Evolutionary conservation across 1,284 basidiomycete species (phyloP).

Genomic region (Ganoderma leucocontextum): DNA sequence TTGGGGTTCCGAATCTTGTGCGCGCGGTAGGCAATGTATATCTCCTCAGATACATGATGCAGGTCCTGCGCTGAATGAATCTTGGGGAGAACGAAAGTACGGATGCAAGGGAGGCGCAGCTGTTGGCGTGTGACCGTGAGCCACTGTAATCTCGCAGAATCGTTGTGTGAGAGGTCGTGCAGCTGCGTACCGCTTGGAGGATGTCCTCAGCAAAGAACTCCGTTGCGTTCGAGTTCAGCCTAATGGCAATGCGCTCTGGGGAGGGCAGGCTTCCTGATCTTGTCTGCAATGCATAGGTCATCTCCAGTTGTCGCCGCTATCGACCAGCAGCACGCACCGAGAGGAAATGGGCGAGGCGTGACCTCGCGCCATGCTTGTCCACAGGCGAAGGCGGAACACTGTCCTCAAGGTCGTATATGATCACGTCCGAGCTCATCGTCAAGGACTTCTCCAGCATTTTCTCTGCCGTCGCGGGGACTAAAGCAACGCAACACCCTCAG

Average conservation of each 20-base stretch:
- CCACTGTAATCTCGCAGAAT: neutral
- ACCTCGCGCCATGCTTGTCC: slow-evolving; percentile 72
- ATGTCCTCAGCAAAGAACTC: slow-evolving; percentile 79
- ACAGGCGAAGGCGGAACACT: slow-evolving; percentile 70
- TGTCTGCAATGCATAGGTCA: slow-evolving; percentile 35
- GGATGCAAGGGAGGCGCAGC: slow-evolving; percentile 49
- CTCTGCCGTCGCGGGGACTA: slow-evolving; percentile 81
- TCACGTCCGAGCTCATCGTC: slow-evolving; percentile 67
- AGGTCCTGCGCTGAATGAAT: slow-evolving; percentile 76
- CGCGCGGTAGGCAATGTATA: slow-evolving; percentile 44
- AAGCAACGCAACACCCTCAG: slow-evolving; percentile 4
- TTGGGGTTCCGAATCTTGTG: slow-evolving; percentile 28
- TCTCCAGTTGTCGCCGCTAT: neutral
- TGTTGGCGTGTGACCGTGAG: slow-evolving; percentile 13
- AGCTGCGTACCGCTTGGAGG: slow-evolving; percentile 60
- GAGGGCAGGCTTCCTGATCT: slow-evolving; percentile 48
- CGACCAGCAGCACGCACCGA: slow-evolving; percentile 47
- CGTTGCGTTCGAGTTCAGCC: slow-evolving; percentile 81
- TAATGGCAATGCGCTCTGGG: slow-evolving; percentile 68
- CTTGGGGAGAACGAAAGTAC: slow-evolving; percentile 81
- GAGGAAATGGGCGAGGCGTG: slow-evolving; percentile 66
- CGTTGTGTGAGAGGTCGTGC: neutral
- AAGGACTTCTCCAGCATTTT: slow-evolving; percentile 86
- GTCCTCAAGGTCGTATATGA: slow-evolving; percentile 91
- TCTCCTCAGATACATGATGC: slow-evolving; percentile 62